A percentile compares a stretch with the other conserved stretches of the same genome.
phyloP scores from a whole-genome alignment of 768 basidiomycete genomes.

The Termitomyces sp. region DNA sequence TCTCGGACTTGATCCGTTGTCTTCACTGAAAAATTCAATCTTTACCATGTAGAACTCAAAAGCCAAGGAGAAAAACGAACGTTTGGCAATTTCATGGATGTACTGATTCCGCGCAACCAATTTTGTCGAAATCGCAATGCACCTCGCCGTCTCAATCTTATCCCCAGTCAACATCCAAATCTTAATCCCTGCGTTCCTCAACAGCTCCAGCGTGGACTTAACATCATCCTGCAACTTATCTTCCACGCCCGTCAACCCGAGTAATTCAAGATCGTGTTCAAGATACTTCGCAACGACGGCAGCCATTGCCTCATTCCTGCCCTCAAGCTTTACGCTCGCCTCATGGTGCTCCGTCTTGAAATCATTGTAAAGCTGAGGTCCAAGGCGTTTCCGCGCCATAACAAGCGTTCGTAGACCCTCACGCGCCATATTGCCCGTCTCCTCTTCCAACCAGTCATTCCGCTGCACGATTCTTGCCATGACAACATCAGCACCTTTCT shows the following conservation, averaged over 20 bases:
- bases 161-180: slow-evolving; percentile 99
- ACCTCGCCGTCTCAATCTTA: slow-evolving; percentile 97
- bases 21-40: slow-evolving; percentile 52
- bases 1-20: slow-evolving; percentile 78
- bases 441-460: slow-evolving; percentile 99
- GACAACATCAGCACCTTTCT: slow-evolving; percentile 98
- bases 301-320: slow-evolving; percentile 76
- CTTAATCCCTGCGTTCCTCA: slow-evolving; percentile 95
- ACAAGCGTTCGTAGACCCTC: slow-evolving; percentile 95
- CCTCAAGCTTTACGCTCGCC: slow-evolving; percentile 76
- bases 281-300: slow-evolving; percentile 68
- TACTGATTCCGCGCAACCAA: slow-evolving; percentile 94
- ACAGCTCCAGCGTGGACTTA: slow-evolving; percentile 84
- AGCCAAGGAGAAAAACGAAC: slow-evolving; percentile 37
- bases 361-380: slow-evolving; percentile 58
- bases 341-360: slow-evolving; percentile 71
- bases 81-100: slow-evolving; percentile 92
- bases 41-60: slow-evolving; percentile 1
- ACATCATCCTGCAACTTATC: slow-evolving; percentile 98
- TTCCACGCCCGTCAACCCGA: slow-evolving; percentile 97
- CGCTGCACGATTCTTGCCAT: slow-evolving; percentile 93
- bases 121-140: slow-evolving; percentile 97
- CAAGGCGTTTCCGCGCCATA: slow-evolving; percentile 76
- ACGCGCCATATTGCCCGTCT: slow-evolving; percentile 96
- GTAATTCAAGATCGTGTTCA: slow-evolving; percentile 85